Conservation (phyloP, 345 rosid species). For the Nasturtium officinale region DNA sequence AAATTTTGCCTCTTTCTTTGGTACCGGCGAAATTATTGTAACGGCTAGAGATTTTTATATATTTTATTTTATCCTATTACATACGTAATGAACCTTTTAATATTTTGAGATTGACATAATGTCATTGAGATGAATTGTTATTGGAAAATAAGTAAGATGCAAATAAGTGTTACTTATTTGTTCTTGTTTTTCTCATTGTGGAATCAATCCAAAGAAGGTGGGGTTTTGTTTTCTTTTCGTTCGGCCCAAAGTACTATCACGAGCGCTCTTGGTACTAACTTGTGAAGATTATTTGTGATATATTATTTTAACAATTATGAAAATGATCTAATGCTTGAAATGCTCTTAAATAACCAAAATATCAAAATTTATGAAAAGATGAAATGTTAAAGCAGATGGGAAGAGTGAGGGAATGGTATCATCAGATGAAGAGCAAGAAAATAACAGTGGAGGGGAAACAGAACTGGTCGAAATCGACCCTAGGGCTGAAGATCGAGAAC, state of each 20-base stretch:
- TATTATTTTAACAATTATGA: neutral
- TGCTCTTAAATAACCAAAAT: constrained; percentile 1
- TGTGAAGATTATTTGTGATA: neutral
- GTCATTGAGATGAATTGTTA: constrained; percentile 16
- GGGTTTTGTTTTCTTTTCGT: constrained; percentile 22
- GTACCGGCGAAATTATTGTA: neutral
- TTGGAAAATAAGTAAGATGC: constrained; percentile 10
- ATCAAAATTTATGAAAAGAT: constrained; percentile 3
- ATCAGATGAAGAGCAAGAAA: constrained; percentile 50
- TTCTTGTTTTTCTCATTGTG: constrained; percentile 30
- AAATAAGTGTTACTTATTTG: constrained; percentile 25
- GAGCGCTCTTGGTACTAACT: constrained; percentile 8
- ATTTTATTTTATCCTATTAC: neutral
- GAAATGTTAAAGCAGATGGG: constrained; percentile 57
- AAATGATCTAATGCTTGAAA: neutral
- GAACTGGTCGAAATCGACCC: constrained; percentile 88
- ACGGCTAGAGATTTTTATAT: neutral
- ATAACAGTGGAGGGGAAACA: constrained; percentile 48
- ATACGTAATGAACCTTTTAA: neutral
- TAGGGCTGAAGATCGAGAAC: constrained; percentile 88
- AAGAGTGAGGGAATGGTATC: constrained; percentile 80
- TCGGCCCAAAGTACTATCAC: constrained; percentile 30
- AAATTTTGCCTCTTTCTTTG: constrained; percentile 5
- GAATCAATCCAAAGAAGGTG: constrained; percentile 35
- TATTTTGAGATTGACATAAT: neutral